These are phyloP conservation scores for Termitomyces sp. DNA, from an alignment of 768 basidiomycete species.

Conservation along the genomic window DNA sequence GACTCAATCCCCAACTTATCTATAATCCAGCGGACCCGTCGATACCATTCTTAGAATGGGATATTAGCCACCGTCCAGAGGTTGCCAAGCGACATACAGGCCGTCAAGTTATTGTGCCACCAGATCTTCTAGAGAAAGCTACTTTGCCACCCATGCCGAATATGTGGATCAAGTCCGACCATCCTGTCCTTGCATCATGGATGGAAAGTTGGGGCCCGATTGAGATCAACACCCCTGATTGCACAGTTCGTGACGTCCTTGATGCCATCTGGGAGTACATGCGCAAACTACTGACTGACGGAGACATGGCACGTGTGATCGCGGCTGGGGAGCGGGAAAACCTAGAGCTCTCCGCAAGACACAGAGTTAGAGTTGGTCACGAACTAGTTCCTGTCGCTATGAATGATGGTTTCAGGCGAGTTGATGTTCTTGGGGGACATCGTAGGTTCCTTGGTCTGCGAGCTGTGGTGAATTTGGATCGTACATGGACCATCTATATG, in stretches of 20 bases:
- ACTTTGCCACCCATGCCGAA: constrained; percentile 25
- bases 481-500: constrained; percentile 43
- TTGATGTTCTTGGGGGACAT: constrained; percentile 46
- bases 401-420: constrained; percentile 37
- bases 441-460: constrained; percentile 44
- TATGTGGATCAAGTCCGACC: constrained; percentile 35
- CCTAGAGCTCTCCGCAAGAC: constrained; percentile 23
- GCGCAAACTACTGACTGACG: constrained; percentile 34
- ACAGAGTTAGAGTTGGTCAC: constrained; percentile 34
- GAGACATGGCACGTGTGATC: constrained; percentile 26
- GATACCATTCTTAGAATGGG: constrained; percentile 37
- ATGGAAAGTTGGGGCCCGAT: constrained; percentile 51
- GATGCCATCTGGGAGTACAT: constrained; percentile 47
- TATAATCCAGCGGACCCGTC: constrained; percentile 35
- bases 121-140: constrained; percentile 29
- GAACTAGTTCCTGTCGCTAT: constrained; percentile 37
- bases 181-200: constrained; percentile 34
- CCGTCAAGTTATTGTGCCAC: constrained; percentile 22
- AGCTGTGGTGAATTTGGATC: constrained; percentile 30
- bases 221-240: constrained; percentile 28
- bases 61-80: constrained; percentile 34
- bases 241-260: constrained; percentile 44
- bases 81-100: constrained; percentile 29
- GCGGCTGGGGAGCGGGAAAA: constrained; percentile 1
- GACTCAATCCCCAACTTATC: constrained; percentile 27